Evolutionary conservation across 441 rosid genomes (phyloP), one percentile per base, ranked within the genome.

Genomic region (Euphorbia celastroides): DNA sequence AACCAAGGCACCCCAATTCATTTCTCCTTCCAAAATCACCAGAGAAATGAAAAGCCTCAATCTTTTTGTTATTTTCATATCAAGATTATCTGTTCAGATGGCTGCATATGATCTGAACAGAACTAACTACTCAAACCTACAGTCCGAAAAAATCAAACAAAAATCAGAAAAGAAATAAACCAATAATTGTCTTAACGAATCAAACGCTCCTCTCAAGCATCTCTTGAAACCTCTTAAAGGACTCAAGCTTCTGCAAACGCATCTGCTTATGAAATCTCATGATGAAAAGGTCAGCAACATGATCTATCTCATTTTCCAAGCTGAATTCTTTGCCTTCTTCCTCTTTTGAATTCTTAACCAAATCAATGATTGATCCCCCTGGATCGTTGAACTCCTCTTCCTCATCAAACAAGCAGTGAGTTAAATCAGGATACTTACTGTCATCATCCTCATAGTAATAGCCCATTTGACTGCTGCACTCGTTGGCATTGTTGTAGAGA

Each of bases 291-390:
- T 89, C 97, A 0, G 99, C 99, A 2, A 83, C 90, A 27, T 67
- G 82, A 65, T 91, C 95, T 9, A 93, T 91, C 80, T 88, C 97
- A 27, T 87, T 92, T 73, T 93, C 98, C 77, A 90, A 68, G 32
- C 68, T 82, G 76, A 90, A 90, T 79, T 86, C 86, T 74, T 82
- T 82, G 30, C 91, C 96, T 11, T 78, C 84, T 12, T 77, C 84
- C 26, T 85, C 84, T 60, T 79, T 88, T 1, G 86, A 82, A n/a
- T 82, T 80, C 74, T 85, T 88, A 70, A 86, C 89, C 73, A 88
- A 23, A 4, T 88, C 96, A 48, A 90, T 86, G 64, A 89, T 83
- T 22, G 94, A 89, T 22, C 81, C 82, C 26, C 85, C 90, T 0
- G 81, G 79, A 50, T 72, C 84, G 13, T 81, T 83, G 2, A 68